phyloP scores from a whole-genome alignment of 2,329 filamentous ascomycete genomes.

The Epichloe festucae region DNA sequence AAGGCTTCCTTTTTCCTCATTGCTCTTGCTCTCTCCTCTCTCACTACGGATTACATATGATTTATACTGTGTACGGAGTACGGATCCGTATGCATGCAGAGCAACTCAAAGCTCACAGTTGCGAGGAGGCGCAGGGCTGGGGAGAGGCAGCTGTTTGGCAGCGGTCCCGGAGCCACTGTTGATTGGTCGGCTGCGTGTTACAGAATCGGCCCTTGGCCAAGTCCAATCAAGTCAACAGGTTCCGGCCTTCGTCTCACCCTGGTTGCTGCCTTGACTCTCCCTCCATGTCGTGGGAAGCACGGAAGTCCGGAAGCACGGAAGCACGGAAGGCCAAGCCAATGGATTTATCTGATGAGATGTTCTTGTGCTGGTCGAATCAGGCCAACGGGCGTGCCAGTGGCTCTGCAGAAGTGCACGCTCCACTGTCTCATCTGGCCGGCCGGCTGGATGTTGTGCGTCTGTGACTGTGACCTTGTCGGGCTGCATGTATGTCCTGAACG shows the following conservation, averaged over 20 bases:
- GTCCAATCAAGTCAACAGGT: background rate
- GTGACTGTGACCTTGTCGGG: background rate
- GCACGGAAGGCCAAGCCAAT: background rate
- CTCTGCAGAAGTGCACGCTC: background rate
- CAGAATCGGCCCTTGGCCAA: slow-evolving; percentile 1
- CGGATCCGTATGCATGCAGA: background rate
- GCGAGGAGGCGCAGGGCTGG: background rate
- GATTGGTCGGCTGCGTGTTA: slow-evolving; percentile 1
- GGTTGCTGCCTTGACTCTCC: background rate
- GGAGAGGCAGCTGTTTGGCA: slow-evolving; percentile 1
- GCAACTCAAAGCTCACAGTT: background rate
- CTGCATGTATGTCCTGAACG: background rate
- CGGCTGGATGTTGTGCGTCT: background rate
- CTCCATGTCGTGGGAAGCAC: background rate
- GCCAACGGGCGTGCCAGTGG: background rate
- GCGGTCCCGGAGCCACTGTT: background rate
- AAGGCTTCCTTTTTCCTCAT: background rate
- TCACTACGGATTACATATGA: background rate
- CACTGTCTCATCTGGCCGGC: background rate
- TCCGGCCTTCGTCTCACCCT: background rate
- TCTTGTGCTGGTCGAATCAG: background rate
- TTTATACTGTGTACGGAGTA: background rate
- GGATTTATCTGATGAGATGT: background rate
- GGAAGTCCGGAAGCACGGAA: background rate
- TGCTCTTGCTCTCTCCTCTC: background rate